These are phyloP conservation scores for Mycena citricolor DNA, from an alignment of 1,284 basidiomycete genomes.

Conservation along the genomic window DNA sequence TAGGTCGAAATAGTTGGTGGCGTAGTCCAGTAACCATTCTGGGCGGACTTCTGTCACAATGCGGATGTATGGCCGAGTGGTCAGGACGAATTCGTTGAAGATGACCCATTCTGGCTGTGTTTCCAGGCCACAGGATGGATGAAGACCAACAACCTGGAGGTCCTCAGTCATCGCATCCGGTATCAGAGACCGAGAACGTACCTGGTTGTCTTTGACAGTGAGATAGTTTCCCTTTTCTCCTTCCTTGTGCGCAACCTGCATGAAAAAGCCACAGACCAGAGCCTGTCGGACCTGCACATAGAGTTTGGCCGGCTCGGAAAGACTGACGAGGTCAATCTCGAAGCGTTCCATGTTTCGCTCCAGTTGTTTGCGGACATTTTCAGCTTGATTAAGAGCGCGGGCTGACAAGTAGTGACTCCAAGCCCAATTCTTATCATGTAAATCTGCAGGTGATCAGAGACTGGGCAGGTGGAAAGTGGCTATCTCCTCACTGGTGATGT, in stretches of 20 bases:
- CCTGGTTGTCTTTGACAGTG: slow-evolving; percentile 95
- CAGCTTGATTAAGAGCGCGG: slow-evolving; percentile 86
- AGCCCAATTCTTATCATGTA: slow-evolving; percentile 83
- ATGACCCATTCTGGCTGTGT: slow-evolving; percentile 96
- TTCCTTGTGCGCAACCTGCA: slow-evolving; percentile 97
- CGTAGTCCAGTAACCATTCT: slow-evolving; percentile 92
- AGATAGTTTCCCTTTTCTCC: slow-evolving; percentile 86
- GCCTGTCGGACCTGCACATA: slow-evolving; percentile 82
- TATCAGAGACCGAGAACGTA: slow-evolving; percentile 29
- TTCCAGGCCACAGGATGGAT: slow-evolving; percentile 92
- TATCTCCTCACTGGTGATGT: slow-evolving; percentile 70
- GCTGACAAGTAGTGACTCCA: slow-evolving; percentile 91
- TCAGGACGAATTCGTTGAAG: slow-evolving; percentile 98
- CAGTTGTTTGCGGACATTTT: slow-evolving; percentile 93
- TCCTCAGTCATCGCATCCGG: too few species aligned
- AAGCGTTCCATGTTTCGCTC: slow-evolving; percentile 93
- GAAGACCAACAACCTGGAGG: slow-evolving; percentile 80
- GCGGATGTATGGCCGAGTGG: slow-evolving; percentile 86
- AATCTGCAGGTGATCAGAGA: slow-evolving; percentile 43
- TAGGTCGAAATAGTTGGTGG: slow-evolving; percentile 80
- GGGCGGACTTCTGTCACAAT: slow-evolving; percentile 88
- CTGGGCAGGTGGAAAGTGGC: neutral
- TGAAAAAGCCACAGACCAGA: slow-evolving; percentile 94
- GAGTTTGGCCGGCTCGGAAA: slow-evolving; percentile 77
- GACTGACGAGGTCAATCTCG: slow-evolving; percentile 81